Evolutionary conservation across 768 basidiomycete species (phyloP).

Genomic region (Kwoniella newhampshirensis): DNA sequence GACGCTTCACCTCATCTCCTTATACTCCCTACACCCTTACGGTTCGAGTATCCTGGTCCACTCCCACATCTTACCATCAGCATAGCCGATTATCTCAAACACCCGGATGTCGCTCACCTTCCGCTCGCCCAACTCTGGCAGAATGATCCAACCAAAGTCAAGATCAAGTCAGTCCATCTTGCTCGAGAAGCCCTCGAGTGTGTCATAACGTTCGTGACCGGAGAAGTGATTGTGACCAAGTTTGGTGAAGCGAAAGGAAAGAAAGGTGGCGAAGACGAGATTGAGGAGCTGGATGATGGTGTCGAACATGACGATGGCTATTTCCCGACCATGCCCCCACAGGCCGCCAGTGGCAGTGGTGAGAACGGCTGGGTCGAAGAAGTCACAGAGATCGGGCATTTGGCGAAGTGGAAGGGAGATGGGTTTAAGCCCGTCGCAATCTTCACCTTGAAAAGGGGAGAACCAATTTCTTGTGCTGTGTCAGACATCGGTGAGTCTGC

Average conservation of each 20-base stretch:
- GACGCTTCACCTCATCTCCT: slow-evolving; percentile 70
- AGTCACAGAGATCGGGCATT: slow-evolving; percentile 61
- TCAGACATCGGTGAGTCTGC: slow-evolving; percentile 68
- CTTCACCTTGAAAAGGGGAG: slow-evolving; percentile 59
- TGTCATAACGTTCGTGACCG: slow-evolving; percentile 52
- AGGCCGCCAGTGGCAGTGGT: slow-evolving; percentile 30
- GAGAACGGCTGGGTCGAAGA: slow-evolving; percentile 55
- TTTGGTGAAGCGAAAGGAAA: slow-evolving; percentile 44
- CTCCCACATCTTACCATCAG: slow-evolving; percentile 66
- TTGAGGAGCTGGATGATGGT: slow-evolving; percentile 31
- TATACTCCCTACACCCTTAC: slow-evolving; percentile 61
- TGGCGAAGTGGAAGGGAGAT: slow-evolving; percentile 54
- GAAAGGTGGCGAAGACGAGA: slow-evolving; percentile 22
- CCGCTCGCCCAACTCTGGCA: slow-evolving; percentile 47
- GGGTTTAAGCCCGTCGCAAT: slow-evolving; percentile 66
- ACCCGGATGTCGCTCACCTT: slow-evolving; percentile 39
- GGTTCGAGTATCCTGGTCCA: slow-evolving; percentile 66
- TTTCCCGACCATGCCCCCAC: slow-evolving; percentile 61
- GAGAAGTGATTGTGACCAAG: slow-evolving; percentile 54
- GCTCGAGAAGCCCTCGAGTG: slow-evolving; percentile 54
- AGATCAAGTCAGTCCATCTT: slow-evolving; percentile 52
- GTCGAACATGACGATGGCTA: slow-evolving; percentile 41
- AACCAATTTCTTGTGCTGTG: slow-evolving; percentile 62
- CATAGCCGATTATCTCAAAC: slow-evolving; percentile 58
- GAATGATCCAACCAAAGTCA: slow-evolving; percentile 47